Conservation (phyloP, 495 filamentous ascomycete genomes). For the Friedmanniomyces endolithicus region DNA sequence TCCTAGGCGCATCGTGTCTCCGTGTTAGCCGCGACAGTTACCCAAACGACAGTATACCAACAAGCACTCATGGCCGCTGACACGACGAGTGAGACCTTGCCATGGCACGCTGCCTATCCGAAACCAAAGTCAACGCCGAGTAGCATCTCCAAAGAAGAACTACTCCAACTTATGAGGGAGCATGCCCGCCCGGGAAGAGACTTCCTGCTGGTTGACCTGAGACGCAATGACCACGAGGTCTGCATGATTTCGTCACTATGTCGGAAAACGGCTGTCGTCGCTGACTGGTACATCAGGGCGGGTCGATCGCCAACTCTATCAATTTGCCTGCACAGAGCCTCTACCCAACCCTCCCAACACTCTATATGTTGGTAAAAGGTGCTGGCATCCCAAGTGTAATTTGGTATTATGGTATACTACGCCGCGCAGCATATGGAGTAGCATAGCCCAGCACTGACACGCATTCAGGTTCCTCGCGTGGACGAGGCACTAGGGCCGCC, state of each 20-base stretch:
- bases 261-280: neutral
- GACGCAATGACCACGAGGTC: constrained; percentile 43
- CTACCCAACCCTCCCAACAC: constrained; percentile 42
- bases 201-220: constrained; percentile 52
- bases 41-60: too few species aligned
- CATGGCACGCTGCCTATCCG: constrained; percentile 9
- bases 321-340: constrained; percentile 62
- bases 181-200: constrained; percentile 35
- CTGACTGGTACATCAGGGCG: too few species aligned
- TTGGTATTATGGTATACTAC: constrained; percentile 51
- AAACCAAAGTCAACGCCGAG: neutral
- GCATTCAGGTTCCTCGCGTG: constrained; percentile 55
- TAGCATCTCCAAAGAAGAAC: neutral
- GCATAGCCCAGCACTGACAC: neutral
- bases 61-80: too few species aligned
- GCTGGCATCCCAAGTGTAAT: constrained; percentile 43
- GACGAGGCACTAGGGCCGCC: constrained; percentile 49
- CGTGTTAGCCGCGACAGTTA: too few species aligned
- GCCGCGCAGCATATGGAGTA: neutral
- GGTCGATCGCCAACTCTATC: constrained; percentile 53
- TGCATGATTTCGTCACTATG: too few species aligned
- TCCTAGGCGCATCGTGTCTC: too few species aligned
- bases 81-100: too few species aligned
- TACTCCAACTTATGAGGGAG: neutral
- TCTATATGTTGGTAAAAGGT: constrained; percentile 43